Base-by-base conservation (phyloP, 345 rosid genomes). In the Rhodamnia argentea region DNA sequence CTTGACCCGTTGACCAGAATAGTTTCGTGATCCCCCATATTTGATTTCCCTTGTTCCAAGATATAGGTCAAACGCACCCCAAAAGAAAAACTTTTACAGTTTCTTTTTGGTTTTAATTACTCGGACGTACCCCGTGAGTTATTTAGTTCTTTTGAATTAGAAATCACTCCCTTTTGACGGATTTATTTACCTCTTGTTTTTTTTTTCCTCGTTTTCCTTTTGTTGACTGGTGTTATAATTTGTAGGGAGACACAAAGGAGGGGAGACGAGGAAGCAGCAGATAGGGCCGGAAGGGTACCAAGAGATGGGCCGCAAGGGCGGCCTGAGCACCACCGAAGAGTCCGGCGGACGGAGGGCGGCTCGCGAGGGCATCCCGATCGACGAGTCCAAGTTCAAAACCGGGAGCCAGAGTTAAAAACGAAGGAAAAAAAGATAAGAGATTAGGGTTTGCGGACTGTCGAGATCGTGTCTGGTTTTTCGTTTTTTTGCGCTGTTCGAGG, bases 271-370 rank as follows among this genome's bases (percentile, higher is more conserved):
- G 91, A 95, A 86, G 89, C 95, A 93, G 15, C 96, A 94, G 92
- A n/a, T 96, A 7, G 96, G 98, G 7, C 74, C 52, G 3, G 98
- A 93, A 84, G 99, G 98, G 23, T 95, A 95, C 76, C 90, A 91
- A 83, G 92, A 95, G 86, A 95, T 95, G 96, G 97, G 98, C 6
- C 90, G 92, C 3, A 94, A 92, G 86, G 96, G 96, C 32, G 96
- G 95, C 27, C 92, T 94, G 14, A 93, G 93, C 90, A 90, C 95
- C 23, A 84, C 23, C 76, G 94, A 94, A 0, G 93, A 92, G 86
- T 92, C 98, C 1, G 94, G 95, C 14, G 95, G 90, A 6, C 94
- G 92, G 62, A 90, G 96, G 9, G 95, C 93, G 2, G 94, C 89
- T 20, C 89, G 87, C 18, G 93, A 95, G 89, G 96, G 98, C 14